Evolutionary conservation across 140 eudicot species (phyloP), one percentile per base, ranked within the genome.

Genomic region (Anethum foeniculum): DNA sequence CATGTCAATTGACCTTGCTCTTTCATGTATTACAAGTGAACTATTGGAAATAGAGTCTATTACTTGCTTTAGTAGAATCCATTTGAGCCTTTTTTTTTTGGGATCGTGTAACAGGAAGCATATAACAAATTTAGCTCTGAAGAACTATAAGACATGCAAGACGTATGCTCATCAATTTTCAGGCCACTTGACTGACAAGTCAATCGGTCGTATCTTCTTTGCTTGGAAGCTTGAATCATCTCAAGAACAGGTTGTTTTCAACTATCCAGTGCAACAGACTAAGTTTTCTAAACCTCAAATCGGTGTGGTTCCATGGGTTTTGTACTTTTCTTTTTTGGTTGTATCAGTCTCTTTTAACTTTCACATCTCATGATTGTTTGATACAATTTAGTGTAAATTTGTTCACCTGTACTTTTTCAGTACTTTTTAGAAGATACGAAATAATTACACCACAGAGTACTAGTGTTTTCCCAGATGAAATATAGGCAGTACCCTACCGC

Each of bases 41-140:
- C 3, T 15, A 34, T 12, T 34, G 43, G 74, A 14, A 68, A 32
- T 14, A 13, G 74, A 38, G 41, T 62, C 47, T 79, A 19, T 27
- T 32, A 9, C n/a, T 23, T 54, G 49, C 34, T 41, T n/a, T 47
- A 9, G 36, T 46, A 44, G 28, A 43, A 54, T 46, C 0, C 71
- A 19, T 67, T 71, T 16, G 64, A 60, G 47, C 36, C 58, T n/a
- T 81, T 7, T 51, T 48, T 79, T 27, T 36, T 67, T n/a, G n/a
- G 1, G 5, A 19, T 39, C 4, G 21, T 44, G 30, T 21, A 27
- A 81, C 82, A 92, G 97, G 98, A 93, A 88, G 90, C 94, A 4
- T 91, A 92, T 91, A 93, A 86, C 77, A 91, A 93, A 82, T 91
- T 91, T 78, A 91, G 87, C 76, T 83, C 94, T 7, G 94, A 93